phyloP scores from a whole-genome alignment of 2,329 filamentous ascomycete genomes.

The Thielaviopsis populi region DNA sequence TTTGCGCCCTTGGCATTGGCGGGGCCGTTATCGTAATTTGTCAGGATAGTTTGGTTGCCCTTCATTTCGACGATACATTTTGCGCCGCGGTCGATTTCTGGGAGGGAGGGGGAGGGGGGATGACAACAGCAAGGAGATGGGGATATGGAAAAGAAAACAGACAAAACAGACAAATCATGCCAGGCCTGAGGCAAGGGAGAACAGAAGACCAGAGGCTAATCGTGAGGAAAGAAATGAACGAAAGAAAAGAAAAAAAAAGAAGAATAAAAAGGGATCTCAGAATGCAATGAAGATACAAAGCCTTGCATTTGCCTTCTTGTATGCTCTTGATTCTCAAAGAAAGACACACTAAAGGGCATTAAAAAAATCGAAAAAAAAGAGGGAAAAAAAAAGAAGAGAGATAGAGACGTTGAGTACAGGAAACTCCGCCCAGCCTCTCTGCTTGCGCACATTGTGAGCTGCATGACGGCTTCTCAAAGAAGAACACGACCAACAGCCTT shows the following conservation, averaged over 20 bases:
- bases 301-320: neutral
- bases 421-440: neutral
- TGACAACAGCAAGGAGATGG: neutral
- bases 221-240: too few species aligned
- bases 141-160: neutral
- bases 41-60: slow-evolving; percentile 75
- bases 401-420: neutral
- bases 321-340: neutral
- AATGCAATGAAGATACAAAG: neutral
- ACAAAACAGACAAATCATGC: slow-evolving; percentile 1
- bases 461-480: neutral
- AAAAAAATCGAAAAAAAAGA: neutral
- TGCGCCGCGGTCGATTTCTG: slow-evolving; percentile 79
- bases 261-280: neutral
- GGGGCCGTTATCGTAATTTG: slow-evolving; percentile 59
- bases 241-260: neutral
- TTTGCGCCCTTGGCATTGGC: slow-evolving; percentile 60
- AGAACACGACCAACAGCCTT: neutral
- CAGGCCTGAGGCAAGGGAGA: neutral
- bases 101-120: neutral
- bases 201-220: neutral
- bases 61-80: slow-evolving; percentile 98
- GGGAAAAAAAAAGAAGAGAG: neutral
- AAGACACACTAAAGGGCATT: neutral
- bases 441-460: neutral